phyloP scores from a whole-genome alignment of 106 monocot species.

The Acorus gramineus region DNA sequence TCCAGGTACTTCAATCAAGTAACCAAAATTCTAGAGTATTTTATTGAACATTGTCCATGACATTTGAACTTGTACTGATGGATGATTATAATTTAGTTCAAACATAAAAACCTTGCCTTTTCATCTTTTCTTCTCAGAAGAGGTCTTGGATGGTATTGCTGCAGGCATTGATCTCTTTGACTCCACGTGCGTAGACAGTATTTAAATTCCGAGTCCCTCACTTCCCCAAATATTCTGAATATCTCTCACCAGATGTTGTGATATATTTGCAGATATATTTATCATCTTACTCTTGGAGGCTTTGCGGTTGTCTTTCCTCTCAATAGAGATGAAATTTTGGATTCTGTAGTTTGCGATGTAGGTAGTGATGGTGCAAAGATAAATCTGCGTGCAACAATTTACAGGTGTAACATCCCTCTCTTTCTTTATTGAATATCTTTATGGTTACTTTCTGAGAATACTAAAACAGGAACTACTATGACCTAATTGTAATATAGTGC shows the following conservation, averaged over 20 bases:
- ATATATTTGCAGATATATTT: constrained; percentile 62
- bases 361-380: constrained; percentile 69
- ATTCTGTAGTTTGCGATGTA: constrained; percentile 20
- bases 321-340: constrained; percentile 23
- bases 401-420: constrained; percentile 32
- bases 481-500: too few species aligned
- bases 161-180: constrained; percentile 95
- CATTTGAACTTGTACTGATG: too few species aligned
- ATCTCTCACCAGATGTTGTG: background rate
- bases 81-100: too few species aligned
- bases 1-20: constrained; percentile 45
- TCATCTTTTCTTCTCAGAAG: constrained; percentile 41
- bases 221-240: background rate
- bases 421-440: background rate
- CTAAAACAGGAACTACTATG: too few species aligned
- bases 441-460: too few species aligned
- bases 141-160: constrained; percentile 87
- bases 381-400: constrained; percentile 70
- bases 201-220: background rate
- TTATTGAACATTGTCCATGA: too few species aligned
- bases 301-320: constrained; percentile 77
- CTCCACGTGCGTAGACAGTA: constrained; percentile 48
- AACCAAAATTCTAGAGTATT: too few species aligned
- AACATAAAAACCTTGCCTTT: background rate
- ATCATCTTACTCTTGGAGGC: constrained; percentile 82